phyloP scores from a whole-genome alignment of 345 rosid species.

The Euclidium syriacum region DNA sequence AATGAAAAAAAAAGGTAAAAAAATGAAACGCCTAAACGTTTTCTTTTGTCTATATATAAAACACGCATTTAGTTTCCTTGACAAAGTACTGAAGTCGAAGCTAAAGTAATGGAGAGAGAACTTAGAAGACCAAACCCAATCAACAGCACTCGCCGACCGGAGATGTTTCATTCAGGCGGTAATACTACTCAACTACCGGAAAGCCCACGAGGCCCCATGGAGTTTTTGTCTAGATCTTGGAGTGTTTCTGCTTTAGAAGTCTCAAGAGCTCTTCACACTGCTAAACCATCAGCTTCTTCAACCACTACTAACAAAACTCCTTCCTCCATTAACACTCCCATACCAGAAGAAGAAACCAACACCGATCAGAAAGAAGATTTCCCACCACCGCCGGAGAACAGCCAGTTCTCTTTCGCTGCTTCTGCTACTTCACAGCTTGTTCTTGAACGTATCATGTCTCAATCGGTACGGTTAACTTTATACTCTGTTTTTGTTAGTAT shows the following conservation, averaged over 20 bases:
- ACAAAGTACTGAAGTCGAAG: not conserved
- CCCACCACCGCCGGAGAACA: constrained; percentile 19
- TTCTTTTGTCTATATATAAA: not conserved
- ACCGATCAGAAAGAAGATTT: constrained; percentile 31
- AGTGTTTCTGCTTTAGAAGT: constrained; percentile 77
- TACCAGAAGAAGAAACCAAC: constrained; percentile 62
- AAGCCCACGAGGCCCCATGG: constrained; percentile 90
- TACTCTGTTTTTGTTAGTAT: not conserved
- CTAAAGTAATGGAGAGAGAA: constrained; percentile 36
- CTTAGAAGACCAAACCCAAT: constrained; percentile 35
- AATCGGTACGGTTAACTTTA: constrained; percentile 48
- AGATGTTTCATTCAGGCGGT: constrained; percentile 20
- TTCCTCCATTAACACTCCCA: constrained; percentile 46
- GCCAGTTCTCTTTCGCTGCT: constrained; percentile 63
- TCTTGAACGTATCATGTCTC: constrained; percentile 95
- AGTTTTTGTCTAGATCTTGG: constrained; percentile 91
- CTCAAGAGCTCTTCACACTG: constrained; percentile 55
- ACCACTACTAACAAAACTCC: constrained; percentile 15
- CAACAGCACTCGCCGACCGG: constrained; percentile 36
- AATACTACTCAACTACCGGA: constrained; percentile 50
- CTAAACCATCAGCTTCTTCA: constrained; percentile 22
- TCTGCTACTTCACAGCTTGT: constrained; percentile 85
- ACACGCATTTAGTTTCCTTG: not conserved
- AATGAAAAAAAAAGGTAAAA: not conserved
- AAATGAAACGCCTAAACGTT: not conserved